Percentiles rank a stretch among this genome's conserved stretches.
Conservation (phyloP, 2,329 filamentous ascomycete species). For the Colletotrichum gloeosporioides region DNA sequence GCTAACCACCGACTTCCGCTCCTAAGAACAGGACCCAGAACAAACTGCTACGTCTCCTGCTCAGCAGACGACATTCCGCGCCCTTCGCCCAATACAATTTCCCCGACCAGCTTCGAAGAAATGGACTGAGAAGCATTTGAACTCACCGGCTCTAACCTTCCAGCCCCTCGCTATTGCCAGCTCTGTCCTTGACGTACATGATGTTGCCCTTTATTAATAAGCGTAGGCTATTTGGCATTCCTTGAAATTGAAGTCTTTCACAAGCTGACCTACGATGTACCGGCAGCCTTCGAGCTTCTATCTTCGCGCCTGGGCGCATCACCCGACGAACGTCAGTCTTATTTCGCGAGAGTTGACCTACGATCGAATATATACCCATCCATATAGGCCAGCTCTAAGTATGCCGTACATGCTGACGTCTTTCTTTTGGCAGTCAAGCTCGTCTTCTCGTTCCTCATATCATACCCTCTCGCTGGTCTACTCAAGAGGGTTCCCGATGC, state of each 20-base stretch:
- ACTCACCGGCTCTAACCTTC: not conserved
- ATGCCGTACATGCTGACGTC: not conserved
- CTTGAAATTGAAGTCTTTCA: not conserved
- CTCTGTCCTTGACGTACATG: not conserved
- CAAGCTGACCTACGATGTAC: not conserved
- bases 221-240: constrained; percentile 22
- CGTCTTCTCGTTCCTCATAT: constrained; percentile 86
- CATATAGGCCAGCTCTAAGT: not conserved
- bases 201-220: constrained; percentile 34
- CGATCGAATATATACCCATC: constrained; percentile 31
- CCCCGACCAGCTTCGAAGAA: not conserved
- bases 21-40: not conserved
- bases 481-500: constrained; percentile 90
- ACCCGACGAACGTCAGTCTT: constrained; percentile 50
- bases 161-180: not conserved
- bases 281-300: constrained; percentile 48
- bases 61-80: not conserved
- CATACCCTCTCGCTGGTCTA: constrained; percentile 87
- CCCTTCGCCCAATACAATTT: not conserved
- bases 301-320: constrained; percentile 46
- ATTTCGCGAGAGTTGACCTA: constrained; percentile 11
- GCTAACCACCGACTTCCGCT: not conserved
- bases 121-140: not conserved
- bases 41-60: not conserved
- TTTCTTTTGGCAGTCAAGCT: constrained; percentile 75